Evolutionary conservation across 1,284 basidiomycete genomes (phyloP).

Genomic region (Coniferiporia sulphurascens): DNA sequence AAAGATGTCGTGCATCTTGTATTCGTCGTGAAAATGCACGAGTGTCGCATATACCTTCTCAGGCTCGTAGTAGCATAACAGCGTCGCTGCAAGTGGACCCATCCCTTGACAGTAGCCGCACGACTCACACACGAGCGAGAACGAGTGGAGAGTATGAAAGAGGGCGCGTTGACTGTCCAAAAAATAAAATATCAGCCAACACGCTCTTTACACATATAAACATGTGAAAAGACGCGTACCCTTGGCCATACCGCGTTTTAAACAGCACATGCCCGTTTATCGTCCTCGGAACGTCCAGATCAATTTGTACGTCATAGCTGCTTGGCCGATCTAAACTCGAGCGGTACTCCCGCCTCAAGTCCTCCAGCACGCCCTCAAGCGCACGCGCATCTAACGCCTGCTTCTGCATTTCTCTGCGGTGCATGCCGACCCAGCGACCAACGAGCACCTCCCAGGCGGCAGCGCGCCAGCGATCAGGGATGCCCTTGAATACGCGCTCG

Average conservation of each 20-base stretch:
- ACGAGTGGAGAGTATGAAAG: conserved; percentile 92
- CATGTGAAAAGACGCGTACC: conserved; percentile 44
- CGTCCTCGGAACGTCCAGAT: conserved; percentile 95
- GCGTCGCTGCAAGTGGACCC: conserved; percentile 94
- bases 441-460: conserved; percentile 86
- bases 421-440: conserved; percentile 42
- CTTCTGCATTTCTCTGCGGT: conserved; percentile 39
- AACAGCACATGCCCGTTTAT: conserved; percentile 95
- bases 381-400: conserved; percentile 33
- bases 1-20: conserved; percentile 87
- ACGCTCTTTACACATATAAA: conserved; percentile 12
- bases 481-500: conserved; percentile 86
- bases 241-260: conserved; percentile 91
- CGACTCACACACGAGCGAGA: conserved; percentile 78
- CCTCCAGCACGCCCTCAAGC: conserved; percentile 17
- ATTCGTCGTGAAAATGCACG: conserved; percentile 83
- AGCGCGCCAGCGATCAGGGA: conserved; percentile 93
- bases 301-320: conserved; percentile 93
- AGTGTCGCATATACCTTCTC: conserved; percentile 84
- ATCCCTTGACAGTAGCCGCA: conserved; percentile 99
- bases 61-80: conserved; percentile 90
- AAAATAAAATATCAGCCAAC: conserved; percentile 18
- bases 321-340: conserved; percentile 74
- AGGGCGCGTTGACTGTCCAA: conserved; percentile 78
- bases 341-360: conserved; percentile 46